phyloP scores from a whole-genome alignment of 306 rosid species.

The Delonix regia region DNA sequence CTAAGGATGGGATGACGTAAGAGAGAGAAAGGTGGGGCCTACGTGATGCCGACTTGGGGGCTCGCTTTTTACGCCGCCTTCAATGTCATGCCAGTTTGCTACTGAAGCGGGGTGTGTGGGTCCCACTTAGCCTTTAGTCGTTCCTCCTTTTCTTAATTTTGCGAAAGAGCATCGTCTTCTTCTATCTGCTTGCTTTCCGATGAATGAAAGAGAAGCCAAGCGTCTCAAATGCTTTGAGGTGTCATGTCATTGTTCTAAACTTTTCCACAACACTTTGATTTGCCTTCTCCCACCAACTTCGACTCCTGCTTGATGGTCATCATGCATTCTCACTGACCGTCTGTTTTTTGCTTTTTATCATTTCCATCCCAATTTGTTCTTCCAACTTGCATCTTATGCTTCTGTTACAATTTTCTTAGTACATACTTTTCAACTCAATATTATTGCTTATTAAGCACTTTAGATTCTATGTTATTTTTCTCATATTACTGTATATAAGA shows the following conservation, averaged over 20 bases:
- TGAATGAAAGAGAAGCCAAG: neutral
- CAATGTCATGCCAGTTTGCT: conserved; percentile 16
- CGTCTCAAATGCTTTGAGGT: no score
- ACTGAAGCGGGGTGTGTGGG: neutral
- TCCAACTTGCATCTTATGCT: neutral
- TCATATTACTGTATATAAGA: no score
- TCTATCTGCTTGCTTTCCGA: neutral
- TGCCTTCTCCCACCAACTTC: no score
- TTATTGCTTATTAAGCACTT: no score
- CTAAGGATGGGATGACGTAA: conserved; percentile 30
- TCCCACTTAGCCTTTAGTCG: neutral
- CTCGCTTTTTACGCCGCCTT: conserved; percentile 48
- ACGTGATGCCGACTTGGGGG: conserved; percentile 19
- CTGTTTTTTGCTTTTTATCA: neutral
- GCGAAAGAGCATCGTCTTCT: no score
- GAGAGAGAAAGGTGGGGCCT: neutral
- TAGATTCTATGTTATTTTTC: no score
- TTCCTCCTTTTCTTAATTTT: no score
- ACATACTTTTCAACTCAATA: no score
- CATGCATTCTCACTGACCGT: neutral
- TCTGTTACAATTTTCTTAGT: neutral
- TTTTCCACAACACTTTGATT: neutral
- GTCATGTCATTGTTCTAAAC: no score
- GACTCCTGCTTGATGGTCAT: no score
- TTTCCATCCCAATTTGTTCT: neutral